Base-by-base conservation (phyloP, 768 basidiomycete genomes). In the Coprinopsis strossmayeri region DNA sequence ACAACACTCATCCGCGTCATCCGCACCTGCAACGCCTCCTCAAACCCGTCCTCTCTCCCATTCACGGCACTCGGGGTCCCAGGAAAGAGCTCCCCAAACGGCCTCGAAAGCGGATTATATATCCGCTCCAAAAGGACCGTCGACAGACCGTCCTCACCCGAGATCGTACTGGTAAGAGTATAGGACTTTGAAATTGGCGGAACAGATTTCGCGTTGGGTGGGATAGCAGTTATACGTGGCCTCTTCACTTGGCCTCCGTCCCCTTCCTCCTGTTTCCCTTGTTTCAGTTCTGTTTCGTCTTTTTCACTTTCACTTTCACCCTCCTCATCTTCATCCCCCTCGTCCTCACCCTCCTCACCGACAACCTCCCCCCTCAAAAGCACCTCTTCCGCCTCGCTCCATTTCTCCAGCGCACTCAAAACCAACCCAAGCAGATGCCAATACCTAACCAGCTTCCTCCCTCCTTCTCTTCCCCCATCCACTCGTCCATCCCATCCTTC, bases 381-480 rank as follows among this genome's bases (percentile, higher is more conserved):
- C 2, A 93, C 81, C 51, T 81, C 81, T 26, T 69, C 69, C 0
- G 94, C 91, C 10, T 83, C 87, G 27, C 65, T 66, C 88, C 90
- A 91, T 55, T 91, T 82, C 53, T 86, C 89, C 24, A 73, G 69
- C 7, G 87, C 84, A 0, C 82, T 81, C n/a, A 94, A 71, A 10
- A 95, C 64, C 3, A 97, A 68, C 0, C 87, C 91, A 0, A 97
- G 73, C 13, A 97, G 76, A 64, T 97, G 95, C 94, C 93, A 97
- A 46, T 87, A 85, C 34, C 89, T 76, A 21, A 88, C 67, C 48
- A 77, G 75, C 34, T 58, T 61, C 0, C 84, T 70, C 25, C 84
- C 79, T 4, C n/a, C 10, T n/a, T 9, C 32, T 34, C 32, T n/a
- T 34, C n/a, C n/a, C 32, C 32, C 32, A 9, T n/a, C 32, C 32